These are phyloP conservation scores for Limnomonas spitsbergensis DNA, from an alignment of 139 green algal genomes.

Conservation along the genomic window DNA sequence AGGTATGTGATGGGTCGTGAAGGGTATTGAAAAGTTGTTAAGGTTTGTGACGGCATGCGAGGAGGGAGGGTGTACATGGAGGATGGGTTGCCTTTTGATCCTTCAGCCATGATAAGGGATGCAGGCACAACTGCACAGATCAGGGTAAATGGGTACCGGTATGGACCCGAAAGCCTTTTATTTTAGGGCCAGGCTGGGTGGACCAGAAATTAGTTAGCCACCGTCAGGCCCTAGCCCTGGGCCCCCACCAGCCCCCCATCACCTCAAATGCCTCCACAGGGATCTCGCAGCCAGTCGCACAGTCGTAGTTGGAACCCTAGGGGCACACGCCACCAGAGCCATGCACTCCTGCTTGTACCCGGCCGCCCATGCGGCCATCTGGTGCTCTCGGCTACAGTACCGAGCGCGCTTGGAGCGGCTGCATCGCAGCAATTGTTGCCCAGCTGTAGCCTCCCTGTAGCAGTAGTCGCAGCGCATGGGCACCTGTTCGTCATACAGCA, in stretches of 20 bases:
- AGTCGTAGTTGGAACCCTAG: slow-evolving; percentile 53
- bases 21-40: too few species aligned
- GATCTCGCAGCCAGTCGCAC: slow-evolving; percentile 54
- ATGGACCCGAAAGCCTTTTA: too few species aligned
- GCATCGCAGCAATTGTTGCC: slow-evolving; percentile 3
- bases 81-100: too few species aligned
- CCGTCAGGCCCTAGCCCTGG: too few species aligned
- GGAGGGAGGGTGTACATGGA: too few species aligned
- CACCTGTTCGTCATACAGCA: slow-evolving; percentile 11
- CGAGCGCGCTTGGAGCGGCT: slow-evolving; percentile 11
- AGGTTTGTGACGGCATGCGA: too few species aligned
- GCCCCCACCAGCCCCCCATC: background rate
- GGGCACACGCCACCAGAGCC: slow-evolving; percentile 41
- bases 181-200: too few species aligned
- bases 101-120: too few species aligned
- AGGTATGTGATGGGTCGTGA: background rate
- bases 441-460: background rate
- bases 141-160: too few species aligned
- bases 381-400: slow-evolving; percentile 54
- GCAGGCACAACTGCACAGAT: too few species aligned
- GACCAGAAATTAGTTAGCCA: too few species aligned
- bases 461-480: slow-evolving; percentile 15
- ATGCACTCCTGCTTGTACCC: slow-evolving; percentile 62
- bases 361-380: slow-evolving; percentile 52
- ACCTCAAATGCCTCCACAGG: slow-evolving; percentile 48